These are phyloP conservation scores for Actinomucor elegans DNA, from an alignment of 371 early-diverging fungal species.

Conservation along the genomic window DNA sequence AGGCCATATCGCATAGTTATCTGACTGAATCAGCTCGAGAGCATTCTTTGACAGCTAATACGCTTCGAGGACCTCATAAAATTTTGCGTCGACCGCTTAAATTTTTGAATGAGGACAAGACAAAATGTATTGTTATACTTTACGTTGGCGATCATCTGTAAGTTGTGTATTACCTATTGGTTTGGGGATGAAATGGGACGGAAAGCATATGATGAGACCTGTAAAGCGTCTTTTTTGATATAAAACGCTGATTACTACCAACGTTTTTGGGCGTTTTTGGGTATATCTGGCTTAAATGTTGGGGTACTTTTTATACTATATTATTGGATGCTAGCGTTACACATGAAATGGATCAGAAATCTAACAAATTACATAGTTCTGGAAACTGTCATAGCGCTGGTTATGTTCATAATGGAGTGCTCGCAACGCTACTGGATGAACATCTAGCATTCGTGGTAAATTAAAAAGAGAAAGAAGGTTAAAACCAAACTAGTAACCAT, in stretches of 20 bases:
- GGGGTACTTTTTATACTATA: slow-evolving; percentile 8
- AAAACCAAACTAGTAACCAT: background rate
- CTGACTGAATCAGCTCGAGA: slow-evolving; percentile 27
- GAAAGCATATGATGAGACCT: background rate
- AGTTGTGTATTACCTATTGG: slow-evolving; percentile 11
- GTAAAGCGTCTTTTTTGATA: background rate
- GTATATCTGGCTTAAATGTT: slow-evolving; percentile 4
- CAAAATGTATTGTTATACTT: slow-evolving; percentile 34
- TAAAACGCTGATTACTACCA: too few species aligned
- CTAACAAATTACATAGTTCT: background rate
- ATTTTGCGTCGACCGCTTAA: slow-evolving; percentile 47
- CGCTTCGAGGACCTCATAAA: slow-evolving; percentile 46
- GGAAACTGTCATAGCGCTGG: slow-evolving; percentile 61
- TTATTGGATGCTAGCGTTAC: slow-evolving; percentile 1
- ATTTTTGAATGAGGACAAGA: slow-evolving; percentile 39
- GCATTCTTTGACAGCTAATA: slow-evolving; percentile 49
- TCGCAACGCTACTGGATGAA: slow-evolving; percentile 72
- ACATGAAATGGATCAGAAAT: background rate
- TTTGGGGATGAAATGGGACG: background rate
- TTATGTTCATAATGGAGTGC: slow-evolving; percentile 71
- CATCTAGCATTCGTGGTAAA: slow-evolving; percentile 53
- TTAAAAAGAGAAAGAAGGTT: background rate
- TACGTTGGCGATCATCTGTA: slow-evolving; percentile 43
- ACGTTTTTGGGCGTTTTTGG: too few species aligned
- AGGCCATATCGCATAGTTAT: slow-evolving; percentile 32